These are phyloP conservation scores for Myriosclerotinia scirpicola DNA, from an alignment of 2,329 filamentous ascomycete species.

Conservation along the genomic window DNA sequence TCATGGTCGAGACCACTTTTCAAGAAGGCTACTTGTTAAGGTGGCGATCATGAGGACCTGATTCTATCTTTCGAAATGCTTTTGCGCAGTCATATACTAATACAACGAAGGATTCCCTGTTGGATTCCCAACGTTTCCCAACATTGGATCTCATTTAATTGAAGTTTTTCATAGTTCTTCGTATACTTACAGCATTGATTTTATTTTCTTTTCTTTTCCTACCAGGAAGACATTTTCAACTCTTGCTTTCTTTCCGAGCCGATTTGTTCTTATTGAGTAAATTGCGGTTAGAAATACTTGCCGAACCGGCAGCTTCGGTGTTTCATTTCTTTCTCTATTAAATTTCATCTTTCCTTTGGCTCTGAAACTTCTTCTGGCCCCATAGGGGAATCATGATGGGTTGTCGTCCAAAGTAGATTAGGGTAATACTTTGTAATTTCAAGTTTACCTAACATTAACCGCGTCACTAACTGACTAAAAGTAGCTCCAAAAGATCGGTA, in stretches of 20 bases:
- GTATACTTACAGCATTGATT: background rate
- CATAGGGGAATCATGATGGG: background rate
- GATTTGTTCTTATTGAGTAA: background rate
- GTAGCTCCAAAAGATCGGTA: background rate
- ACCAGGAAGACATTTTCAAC: background rate
- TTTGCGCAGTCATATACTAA: conserved; percentile 7
- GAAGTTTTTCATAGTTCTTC: background rate
- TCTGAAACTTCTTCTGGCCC: too few relatives aligned
- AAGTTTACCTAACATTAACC: background rate
- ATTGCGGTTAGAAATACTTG: background rate
- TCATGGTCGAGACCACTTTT: background rate
- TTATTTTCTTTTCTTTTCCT: background rate
- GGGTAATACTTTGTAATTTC: background rate
- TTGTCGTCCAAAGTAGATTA: conserved; percentile 4
- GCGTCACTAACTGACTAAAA: background rate
- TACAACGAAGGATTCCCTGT: conserved; percentile 6
- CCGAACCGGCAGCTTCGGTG: too few relatives aligned
- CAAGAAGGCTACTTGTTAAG: background rate
- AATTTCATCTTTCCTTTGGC: background rate
- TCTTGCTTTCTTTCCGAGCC: background rate
- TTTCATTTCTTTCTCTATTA: background rate
- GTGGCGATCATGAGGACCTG: conserved; percentile 2
- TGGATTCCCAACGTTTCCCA: background rate
- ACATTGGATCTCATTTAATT: background rate
- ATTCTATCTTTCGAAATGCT: background rate